These are phyloP conservation scores for Persicaria maculosa DNA, from an alignment of 148 eudicot species.

Conservation along the genomic window DNA sequence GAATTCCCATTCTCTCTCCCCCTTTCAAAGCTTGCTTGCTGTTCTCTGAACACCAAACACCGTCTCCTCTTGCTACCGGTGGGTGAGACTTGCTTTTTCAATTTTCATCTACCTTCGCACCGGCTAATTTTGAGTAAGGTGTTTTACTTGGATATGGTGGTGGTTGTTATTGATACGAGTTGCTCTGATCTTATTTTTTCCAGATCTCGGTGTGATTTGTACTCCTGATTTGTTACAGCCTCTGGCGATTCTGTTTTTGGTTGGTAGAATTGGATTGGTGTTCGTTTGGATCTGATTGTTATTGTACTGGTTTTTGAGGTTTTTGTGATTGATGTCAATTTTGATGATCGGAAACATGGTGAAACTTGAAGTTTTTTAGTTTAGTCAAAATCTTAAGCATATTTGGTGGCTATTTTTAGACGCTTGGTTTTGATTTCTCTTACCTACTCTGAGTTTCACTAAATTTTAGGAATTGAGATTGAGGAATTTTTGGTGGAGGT, in stretches of 20 bases:
- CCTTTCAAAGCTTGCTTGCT: constrained; percentile 12
- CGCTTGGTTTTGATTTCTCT: background rate
- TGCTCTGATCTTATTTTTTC: background rate
- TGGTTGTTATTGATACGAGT: background rate
- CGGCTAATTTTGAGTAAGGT: background rate
- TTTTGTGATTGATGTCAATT: background rate
- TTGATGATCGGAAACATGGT: background rate
- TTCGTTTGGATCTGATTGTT: background rate
- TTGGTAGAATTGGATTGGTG: background rate
- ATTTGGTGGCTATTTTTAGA: background rate
- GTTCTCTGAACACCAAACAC: constrained; percentile 13
- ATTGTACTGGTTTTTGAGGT: background rate
- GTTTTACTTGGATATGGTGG: background rate
- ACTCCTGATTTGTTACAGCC: background rate
- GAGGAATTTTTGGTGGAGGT: background rate
- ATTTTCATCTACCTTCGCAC: background rate
- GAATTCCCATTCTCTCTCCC: constrained; percentile 6
- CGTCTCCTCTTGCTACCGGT: constrained; percentile 6
- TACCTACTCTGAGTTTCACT: background rate
- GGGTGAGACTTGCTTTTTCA: background rate
- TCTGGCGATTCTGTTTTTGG: background rate
- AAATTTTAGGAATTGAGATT: background rate
- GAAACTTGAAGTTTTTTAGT: background rate
- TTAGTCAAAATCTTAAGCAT: background rate
- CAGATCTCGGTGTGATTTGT: background rate